These are phyloP conservation scores for Rhododendron ovatum DNA, from an alignment of 148 eudicot genomes.

Conservation along the genomic window DNA sequence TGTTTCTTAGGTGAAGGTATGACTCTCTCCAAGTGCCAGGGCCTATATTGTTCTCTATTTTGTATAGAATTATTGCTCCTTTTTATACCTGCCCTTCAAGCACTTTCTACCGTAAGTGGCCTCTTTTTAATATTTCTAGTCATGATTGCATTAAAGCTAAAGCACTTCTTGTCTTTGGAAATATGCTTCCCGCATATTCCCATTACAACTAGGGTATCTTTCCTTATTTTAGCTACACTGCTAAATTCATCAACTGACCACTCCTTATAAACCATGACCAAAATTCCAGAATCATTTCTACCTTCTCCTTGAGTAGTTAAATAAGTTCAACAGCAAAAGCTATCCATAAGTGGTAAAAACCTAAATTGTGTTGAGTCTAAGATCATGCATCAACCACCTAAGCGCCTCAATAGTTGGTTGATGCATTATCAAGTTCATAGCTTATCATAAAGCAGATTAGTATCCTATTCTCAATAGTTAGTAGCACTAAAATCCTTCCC, in stretches of 20 bases:
- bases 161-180: background rate
- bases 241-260: background rate
- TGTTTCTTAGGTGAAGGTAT: background rate
- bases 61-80: background rate
- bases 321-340: background rate
- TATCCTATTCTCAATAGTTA: background rate
- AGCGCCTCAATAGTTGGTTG: background rate
- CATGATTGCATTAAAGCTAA: background rate
- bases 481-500: background rate
- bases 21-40: background rate
- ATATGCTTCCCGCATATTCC: background rate
- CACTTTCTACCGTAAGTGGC: background rate
- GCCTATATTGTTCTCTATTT: background rate
- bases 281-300: background rate
- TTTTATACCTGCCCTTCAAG: background rate
- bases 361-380: background rate
- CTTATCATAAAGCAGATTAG: background rate
- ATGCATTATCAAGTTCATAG: background rate
- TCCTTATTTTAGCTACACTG: background rate
- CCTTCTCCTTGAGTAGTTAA: background rate
- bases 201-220: background rate
- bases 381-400: background rate
- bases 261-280: background rate
- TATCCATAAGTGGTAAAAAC: background rate
- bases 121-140: background rate